Evolutionary conservation across 805 yeast genomes (phyloP).

Genomic region (Millerozyma acaciae): DNA sequence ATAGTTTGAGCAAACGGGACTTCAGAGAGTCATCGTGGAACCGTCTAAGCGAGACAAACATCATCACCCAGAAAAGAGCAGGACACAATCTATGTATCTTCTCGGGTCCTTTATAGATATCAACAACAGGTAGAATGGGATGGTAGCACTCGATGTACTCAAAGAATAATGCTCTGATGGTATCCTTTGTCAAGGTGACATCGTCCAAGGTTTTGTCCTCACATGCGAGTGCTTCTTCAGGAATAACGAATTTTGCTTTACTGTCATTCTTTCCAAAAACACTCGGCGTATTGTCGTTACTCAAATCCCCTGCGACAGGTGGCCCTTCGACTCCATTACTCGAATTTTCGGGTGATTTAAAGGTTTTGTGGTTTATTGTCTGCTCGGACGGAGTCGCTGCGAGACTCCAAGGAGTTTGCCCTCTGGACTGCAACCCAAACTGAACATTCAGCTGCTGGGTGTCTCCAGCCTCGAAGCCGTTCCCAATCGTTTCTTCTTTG

Average conservation of each 20-base stretch:
- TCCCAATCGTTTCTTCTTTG: constrained; percentile 1
- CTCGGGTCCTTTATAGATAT: constrained; percentile 78
- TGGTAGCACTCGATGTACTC: constrained; percentile 81
- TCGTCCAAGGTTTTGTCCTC: constrained; percentile 70
- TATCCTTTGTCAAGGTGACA: constrained; percentile 55
- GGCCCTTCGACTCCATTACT: constrained; percentile 26
- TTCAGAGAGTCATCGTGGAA: constrained; percentile 33
- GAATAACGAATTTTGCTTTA: constrained; percentile 6
- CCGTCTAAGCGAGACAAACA: constrained; percentile 79
- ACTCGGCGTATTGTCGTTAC: not conserved
- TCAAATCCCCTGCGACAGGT: constrained; percentile 11
- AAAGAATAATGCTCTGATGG: constrained; percentile 56
- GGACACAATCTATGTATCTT: constrained; percentile 76
- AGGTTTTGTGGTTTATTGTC: not conserved
- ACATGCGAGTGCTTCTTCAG: constrained; percentile 40
- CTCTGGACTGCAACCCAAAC: not conserved
- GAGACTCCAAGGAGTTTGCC: too few relatives aligned
- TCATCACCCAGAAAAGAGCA: constrained; percentile 88
- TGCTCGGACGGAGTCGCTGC: not conserved
- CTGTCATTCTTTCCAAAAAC: not conserved
- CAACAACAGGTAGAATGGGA: constrained; percentile 83
- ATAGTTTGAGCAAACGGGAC: constrained; percentile 53
- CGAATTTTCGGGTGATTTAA: constrained; percentile 17
- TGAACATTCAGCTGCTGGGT: not conserved
- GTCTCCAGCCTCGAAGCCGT: not conserved